Evolutionary conservation across 2,329 filamentous ascomycete species (phyloP).

Genomic region (Diplodia sapinea): DNA sequence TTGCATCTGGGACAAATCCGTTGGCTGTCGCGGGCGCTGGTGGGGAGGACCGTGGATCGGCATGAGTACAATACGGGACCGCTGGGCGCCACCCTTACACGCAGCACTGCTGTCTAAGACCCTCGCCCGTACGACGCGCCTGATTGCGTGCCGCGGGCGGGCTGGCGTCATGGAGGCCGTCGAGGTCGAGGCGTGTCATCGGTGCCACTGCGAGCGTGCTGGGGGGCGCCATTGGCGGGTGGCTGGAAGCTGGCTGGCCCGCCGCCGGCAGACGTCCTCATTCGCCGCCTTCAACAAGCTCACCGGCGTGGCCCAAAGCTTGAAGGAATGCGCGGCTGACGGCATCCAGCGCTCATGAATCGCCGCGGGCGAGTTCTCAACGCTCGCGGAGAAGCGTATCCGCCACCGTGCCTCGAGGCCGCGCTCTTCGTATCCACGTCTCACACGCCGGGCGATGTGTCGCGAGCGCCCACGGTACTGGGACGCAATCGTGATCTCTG

Average conservation of each 20-base stretch:
- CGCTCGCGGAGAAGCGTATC: slow-evolving; percentile 29
- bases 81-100: slow-evolving; percentile 25
- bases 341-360: slow-evolving; percentile 22
- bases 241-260: slow-evolving; percentile 25
- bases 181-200: slow-evolving; percentile 27
- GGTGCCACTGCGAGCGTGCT: slow-evolving; percentile 24
- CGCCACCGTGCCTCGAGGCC: slow-evolving; percentile 12
- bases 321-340: slow-evolving; percentile 27
- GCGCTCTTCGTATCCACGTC: slow-evolving; percentile 23
- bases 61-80: slow-evolving; percentile 26
- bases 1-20: slow-evolving; percentile 30
- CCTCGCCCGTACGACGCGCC: slow-evolving; percentile 27
- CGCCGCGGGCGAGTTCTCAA: background rate
- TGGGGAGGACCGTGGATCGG: slow-evolving; percentile 17
- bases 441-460: slow-evolving; percentile 26
- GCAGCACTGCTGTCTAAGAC: slow-evolving; percentile 26
- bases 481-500: slow-evolving; percentile 31
- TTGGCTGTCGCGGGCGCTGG: slow-evolving; percentile 22
- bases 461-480: slow-evolving; percentile 24
- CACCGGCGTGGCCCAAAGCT: slow-evolving; percentile 24
- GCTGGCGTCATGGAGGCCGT: slow-evolving; percentile 27
- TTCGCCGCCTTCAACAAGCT: slow-evolving; percentile 16
- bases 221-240: slow-evolving; percentile 26
- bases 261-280: slow-evolving; percentile 21
- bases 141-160: slow-evolving; percentile 28